phyloP scores from a whole-genome alignment of 129 eudicot genomes.

The Kitagawia praeruptora region DNA sequence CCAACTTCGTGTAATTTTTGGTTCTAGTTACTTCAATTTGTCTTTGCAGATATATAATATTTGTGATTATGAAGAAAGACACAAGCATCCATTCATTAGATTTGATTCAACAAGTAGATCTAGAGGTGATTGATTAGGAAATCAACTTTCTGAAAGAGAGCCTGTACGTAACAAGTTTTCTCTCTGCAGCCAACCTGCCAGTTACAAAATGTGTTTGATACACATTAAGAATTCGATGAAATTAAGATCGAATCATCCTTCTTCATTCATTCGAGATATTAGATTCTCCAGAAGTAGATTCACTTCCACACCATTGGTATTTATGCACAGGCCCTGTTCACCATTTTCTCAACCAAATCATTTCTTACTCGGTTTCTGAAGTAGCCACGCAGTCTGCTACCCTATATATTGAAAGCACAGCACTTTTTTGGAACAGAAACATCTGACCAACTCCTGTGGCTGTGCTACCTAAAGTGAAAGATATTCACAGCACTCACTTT shows the following conservation, averaged over 20 bases:
- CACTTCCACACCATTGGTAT: not conserved
- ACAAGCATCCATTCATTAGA: not conserved
- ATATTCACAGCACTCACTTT: too few species aligned
- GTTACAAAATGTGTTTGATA: not conserved
- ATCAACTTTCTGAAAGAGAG: too few species aligned
- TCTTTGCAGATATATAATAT: not conserved
- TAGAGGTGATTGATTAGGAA: not conserved
- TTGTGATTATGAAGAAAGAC: not conserved
- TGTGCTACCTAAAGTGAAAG: too few species aligned
- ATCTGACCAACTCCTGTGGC: too few species aligned
- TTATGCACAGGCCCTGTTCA: not conserved
- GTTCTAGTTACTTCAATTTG: slow-evolving; percentile 1
- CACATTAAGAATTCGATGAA: not conserved
- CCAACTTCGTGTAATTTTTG: slow-evolving; percentile 3
- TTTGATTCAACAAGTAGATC: not conserved
- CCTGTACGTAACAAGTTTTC: not conserved
- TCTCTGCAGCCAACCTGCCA: not conserved
- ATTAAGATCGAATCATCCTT: not conserved
- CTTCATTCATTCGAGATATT: not conserved
- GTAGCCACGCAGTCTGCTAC: too few species aligned
- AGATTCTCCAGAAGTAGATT: too few species aligned
- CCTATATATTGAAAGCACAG: too few species aligned
- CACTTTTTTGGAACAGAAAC: too few species aligned
- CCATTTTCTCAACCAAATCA: not conserved
- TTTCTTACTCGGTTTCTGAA: too few species aligned